Percentiles rank a stretch among this genome's conserved stretches.
Evolutionary conservation across 2,329 filamentous ascomycete species (phyloP).

Genomic region (Nannizziopsis barbatae): DNA sequence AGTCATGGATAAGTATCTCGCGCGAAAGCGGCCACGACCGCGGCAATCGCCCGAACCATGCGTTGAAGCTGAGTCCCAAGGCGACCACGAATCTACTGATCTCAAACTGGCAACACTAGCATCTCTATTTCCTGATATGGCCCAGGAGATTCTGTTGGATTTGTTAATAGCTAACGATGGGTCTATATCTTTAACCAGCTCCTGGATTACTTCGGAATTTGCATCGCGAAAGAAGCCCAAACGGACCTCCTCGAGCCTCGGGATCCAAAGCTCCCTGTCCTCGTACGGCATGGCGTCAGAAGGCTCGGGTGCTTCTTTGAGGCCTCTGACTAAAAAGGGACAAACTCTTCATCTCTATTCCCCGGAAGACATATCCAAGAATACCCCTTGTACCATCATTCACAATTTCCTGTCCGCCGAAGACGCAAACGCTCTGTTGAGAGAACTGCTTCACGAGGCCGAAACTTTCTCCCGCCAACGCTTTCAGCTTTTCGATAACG

Average conservation of each 20-base stretch:
- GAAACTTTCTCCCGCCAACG: constrained; percentile 57
- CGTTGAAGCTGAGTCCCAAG: constrained; percentile 16
- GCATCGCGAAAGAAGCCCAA: constrained; percentile 20
- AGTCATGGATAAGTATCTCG: constrained; percentile 35
- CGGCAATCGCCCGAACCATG: constrained; percentile 16
- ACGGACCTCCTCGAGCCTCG: constrained; percentile 35
- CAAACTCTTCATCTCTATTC: constrained; percentile 74
- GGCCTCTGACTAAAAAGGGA: constrained; percentile 59
- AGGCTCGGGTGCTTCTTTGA: constrained; percentile 16
- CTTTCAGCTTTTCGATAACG: constrained; percentile 80
- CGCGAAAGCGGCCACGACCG: constrained; percentile 23
- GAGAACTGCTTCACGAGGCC: constrained; percentile 64
- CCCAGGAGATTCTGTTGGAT: constrained; percentile 62
- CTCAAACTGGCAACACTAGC: constrained; percentile 74
- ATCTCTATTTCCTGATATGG: constrained; percentile 57
- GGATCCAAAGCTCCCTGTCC: constrained; percentile 54
- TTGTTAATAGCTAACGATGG: constrained; percentile 67
- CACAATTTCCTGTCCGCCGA: constrained; percentile 72
- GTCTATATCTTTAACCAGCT: constrained; percentile 55
- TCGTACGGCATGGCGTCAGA: constrained; percentile 23
- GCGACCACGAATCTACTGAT: constrained; percentile 72
- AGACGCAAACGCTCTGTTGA: constrained; percentile 61
- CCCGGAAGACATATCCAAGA: constrained; percentile 63
- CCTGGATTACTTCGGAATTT: constrained; percentile 38
- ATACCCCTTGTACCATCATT: constrained; percentile 84